Base-by-base conservation (phyloP, 2,329 filamentous ascomycete genomes). In the Xylaria multiplex region DNA sequence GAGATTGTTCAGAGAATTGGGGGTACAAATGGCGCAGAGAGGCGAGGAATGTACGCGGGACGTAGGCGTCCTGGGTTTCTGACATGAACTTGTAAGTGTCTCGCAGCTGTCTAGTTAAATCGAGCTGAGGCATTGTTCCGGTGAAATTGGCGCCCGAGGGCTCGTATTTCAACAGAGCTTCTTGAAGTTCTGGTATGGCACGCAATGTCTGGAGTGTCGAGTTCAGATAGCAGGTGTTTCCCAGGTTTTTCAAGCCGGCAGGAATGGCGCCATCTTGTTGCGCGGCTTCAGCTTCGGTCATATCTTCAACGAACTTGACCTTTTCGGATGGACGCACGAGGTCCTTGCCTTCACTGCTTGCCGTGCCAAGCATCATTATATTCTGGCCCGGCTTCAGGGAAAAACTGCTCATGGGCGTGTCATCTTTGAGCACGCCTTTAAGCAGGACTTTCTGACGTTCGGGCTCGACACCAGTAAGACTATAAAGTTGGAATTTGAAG, bases 151-250 rank as follows among this genome's bases (percentile, higher is more conserved):
- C 68, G 9, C 69, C 67, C 62, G 75, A 66, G 64, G 73, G 65
- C 65, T 79, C 77, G 72, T 85, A 96, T 54, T 85, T 88, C 66
- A 83, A 77, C 52, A 99, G 85, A 72, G 93, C 88, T 42, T 92
- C 85, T 76, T 97, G 93, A 42, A 99, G 87, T 81, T 99, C 96
- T 8, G 96, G 96, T 66, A 99, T 93, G 59, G 91, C 86, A 68
- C 92, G 90, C 71, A 99, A 83, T 3, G 93, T 91, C 79, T 99
- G 96, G n/a, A 99, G 85, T 0, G 95, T 97, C 56, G 96, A 96
- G 84, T 99, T 99, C 75, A 98, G 89, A 78, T 99, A 99, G 83
- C 96, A 99, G 3, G 96, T 99, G 80, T 99, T 99, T 73, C 96
- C 96, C 67, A 97, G 83, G 76, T 99, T 99, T 77, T 91, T 87